phyloP scores from a whole-genome alignment of 2,329 filamentous ascomycete genomes.

The Macroventuria anomochaeta region DNA sequence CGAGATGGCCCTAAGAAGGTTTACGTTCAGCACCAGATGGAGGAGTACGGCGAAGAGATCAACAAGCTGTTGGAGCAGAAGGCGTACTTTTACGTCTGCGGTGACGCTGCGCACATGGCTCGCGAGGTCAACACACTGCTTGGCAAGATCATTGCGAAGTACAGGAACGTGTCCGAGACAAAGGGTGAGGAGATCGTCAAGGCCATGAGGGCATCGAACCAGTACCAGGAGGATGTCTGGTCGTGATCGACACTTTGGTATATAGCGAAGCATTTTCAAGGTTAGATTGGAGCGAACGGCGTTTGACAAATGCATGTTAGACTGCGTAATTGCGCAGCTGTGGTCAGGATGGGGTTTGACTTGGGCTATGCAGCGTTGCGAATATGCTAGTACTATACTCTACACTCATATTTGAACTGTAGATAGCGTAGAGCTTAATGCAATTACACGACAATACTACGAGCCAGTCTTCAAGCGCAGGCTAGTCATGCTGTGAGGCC shows the following conservation, averaged over 20 bases:
- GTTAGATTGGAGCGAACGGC: constrained; percentile 37
- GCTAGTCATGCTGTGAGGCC: constrained; percentile 17
- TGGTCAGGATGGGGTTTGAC: not conserved
- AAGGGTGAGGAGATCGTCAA: constrained; percentile 98
- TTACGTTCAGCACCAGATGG: constrained; percentile 92
- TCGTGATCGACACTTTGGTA: constrained; percentile 52
- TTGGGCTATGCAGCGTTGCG: constrained; percentile 13
- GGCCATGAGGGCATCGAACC: constrained; percentile 91
- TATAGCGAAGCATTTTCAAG: constrained; percentile 34
- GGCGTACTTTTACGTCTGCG: constrained; percentile 97
- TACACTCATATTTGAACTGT: constrained; percentile 8
- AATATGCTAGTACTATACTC: constrained; percentile 1
- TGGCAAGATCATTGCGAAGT: constrained; percentile 82
- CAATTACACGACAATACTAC: not conserved
- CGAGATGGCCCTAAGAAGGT: constrained; percentile 86
- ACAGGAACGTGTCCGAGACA: constrained; percentile 79
- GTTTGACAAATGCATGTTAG: constrained; percentile 22
- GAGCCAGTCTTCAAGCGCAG: not conserved
- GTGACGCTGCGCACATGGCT: constrained; percentile 97
- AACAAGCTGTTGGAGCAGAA: constrained; percentile 85
- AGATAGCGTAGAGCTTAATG: constrained; percentile 13
- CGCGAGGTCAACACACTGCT: constrained; percentile 90
- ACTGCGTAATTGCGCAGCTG: constrained; percentile 4
- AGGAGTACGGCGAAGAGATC: constrained; percentile 81
- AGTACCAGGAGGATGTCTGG: constrained; percentile 88